phyloP scores from a whole-genome alignment of 148 eudicot species.

The Amaranthus palmeri region DNA sequence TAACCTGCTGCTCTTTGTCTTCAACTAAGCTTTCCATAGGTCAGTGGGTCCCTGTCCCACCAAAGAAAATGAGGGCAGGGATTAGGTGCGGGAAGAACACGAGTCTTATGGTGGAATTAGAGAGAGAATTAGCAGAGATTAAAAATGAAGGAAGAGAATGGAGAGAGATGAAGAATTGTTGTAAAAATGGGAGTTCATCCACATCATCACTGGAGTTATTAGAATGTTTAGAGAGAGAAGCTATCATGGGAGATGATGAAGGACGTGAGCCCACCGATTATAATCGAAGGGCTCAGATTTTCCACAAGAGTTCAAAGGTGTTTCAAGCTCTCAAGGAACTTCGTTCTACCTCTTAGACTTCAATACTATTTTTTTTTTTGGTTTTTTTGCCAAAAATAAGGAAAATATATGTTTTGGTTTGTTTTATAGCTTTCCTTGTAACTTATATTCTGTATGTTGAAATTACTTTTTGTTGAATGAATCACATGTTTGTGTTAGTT shows the following conservation, averaged over 20 bases:
- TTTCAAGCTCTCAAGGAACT: slow-evolving; percentile 64
- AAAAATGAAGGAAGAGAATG: slow-evolving; percentile 24
- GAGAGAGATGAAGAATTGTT: slow-evolving; percentile 34
- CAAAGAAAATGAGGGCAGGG: not conserved
- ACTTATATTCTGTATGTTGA: not conserved
- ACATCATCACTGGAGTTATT: slow-evolving; percentile 48
- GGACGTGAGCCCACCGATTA: slow-evolving; percentile 62
- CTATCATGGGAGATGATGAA: slow-evolving; percentile 73
- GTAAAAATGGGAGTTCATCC: slow-evolving; percentile 18
- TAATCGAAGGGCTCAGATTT: slow-evolving; percentile 61
- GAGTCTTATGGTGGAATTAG: slow-evolving; percentile 16
- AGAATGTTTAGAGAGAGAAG: slow-evolving; percentile 79
- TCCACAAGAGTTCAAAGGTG: slow-evolving; percentile 58
- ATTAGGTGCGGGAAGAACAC: slow-evolving; percentile 18
- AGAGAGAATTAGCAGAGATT: slow-evolving; percentile 33
- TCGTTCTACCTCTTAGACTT: not conserved
- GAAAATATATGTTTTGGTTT: not conserved
- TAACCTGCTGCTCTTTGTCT: too few relatives aligned
- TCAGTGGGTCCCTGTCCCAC: slow-evolving; percentile 7
- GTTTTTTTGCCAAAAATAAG: too few relatives aligned
- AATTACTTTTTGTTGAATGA: too few relatives aligned
- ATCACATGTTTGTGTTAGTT: too few relatives aligned
- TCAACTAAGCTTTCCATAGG: slow-evolving; percentile 15
- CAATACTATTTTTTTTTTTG: too few relatives aligned
- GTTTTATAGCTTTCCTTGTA: not conserved